Evolutionary conservation across 768 basidiomycete species (phyloP), one percentile per base, ranked within the genome.

Genomic region (Ephemerocybe angulata): DNA sequence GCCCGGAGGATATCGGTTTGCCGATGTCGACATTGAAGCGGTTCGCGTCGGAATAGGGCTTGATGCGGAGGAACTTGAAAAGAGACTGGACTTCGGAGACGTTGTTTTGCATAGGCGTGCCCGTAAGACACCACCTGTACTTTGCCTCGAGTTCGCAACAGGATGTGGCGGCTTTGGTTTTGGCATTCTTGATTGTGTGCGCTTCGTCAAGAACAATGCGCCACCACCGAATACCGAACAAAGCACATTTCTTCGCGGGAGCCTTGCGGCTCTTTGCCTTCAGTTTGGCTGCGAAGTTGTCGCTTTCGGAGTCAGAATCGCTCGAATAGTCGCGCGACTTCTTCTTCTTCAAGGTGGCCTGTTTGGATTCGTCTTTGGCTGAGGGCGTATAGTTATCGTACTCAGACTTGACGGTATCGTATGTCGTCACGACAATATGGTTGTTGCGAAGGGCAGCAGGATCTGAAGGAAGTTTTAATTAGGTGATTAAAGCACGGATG

Each of bases 171-270:
- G 81, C 82, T 64, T 92, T 89, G 0, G 87, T 90, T 31, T 78
- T 85, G 48, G 83, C 77, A 63, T 94, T 93, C 76, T 95, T 96
- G 75, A 97, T 96, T 62, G 88, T 90, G 66, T 97, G 94, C 0
- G 94, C 94, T 64, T 97, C 93, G 64, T 97, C 92, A 0, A 98
- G 80, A 25, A 98, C 88, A 46, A 96, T 77, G 11, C 92, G 78
- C 72, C 83, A 88, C 88, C 91, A 98, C 60, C 85, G 85, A 24
- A 91, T 77, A 17, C 79, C 78, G 62, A 90, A 97, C 21, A 99
- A 62, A 0, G 87, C 86, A 60, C 81, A 78, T 58, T 81, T 84
- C 68, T 82, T 56, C 21, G 30, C 49, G 3, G 46, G 48, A 12
- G 29, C 21, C 21, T 50, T 50, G 5, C 65, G 59, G 63, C 76